Evolutionary conservation across 2,329 filamentous ascomycete species (phyloP), one percentile per base, ranked within the genome.

Genomic region (Aureobasidium sp.): DNA sequence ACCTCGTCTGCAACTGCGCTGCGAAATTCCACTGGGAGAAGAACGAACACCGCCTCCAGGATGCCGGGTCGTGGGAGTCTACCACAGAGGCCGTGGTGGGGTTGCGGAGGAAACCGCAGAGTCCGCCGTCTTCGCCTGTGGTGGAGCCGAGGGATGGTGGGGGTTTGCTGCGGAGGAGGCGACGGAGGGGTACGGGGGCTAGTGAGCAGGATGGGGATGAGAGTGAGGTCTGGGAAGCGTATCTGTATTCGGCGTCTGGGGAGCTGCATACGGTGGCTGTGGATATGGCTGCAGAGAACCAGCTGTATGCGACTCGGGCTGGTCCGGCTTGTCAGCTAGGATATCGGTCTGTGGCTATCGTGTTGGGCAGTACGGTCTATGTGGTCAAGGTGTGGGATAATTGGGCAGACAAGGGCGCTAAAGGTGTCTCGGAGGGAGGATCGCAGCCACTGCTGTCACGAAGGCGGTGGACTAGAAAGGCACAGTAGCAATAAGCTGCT

Each of bases 21-120:
- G 68, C 70, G 1, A 69, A 75, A 13, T 67, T 70, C 23, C 61
- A 68, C 23, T 79, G 81, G 1, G 78, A 74, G 17, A 79, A 84
- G 65, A 71, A 77, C 2, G 78, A 74, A 40, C 79, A 81, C 49
- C 77, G 75, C 9, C 77, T 90, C 8, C 71, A 77, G n/a, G 80
- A 85, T 38, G 85, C 85, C 0, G 87, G 87, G 0, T 70, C 74
- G 0, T 90, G 87, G 87, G 82, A 85, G 62, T 75, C 82, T 1
- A 75, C 79, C 0, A 80, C 79, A 33, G 83, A 84, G 0, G 82
- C 81, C 59, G 75, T 89, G 10, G 75, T 89, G 0, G 87, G 88
- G 0, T 76, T 90, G 13, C 78, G 86, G 2, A 38, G 42, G 8
- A 58, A 58, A 10, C 31, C 35, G 31, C 67, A 25, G 65, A 63